These are phyloP conservation scores for Phoenix dactylifera DNA, from an alignment of 176 grass and related monocot species.

Conservation along the genomic window DNA sequence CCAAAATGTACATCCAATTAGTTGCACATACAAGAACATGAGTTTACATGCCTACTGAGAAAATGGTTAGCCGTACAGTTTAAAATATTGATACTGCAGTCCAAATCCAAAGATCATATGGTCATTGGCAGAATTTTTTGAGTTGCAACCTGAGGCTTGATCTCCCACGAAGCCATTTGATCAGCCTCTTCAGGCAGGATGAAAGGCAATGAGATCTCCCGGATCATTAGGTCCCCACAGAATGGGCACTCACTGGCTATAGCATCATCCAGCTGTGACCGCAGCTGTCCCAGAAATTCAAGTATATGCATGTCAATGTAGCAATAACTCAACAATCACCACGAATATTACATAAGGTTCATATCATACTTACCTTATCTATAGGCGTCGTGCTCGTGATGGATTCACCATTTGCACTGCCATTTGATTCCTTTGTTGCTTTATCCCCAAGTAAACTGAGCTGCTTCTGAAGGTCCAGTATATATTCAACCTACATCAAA, in stretches of 20 bases:
- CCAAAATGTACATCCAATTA: too few relatives aligned
- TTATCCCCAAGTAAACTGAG: constrained; percentile 68
- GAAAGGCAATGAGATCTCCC: constrained; percentile 75
- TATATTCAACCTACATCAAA: constrained; percentile 52
- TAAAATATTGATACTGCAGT: too few relatives aligned
- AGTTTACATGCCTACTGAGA: too few relatives aligned
- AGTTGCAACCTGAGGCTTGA: constrained; percentile 44
- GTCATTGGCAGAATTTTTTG: constrained; percentile 88
- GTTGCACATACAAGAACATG: too few relatives aligned
- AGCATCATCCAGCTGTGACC: constrained; percentile 78
- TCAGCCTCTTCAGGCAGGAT: constrained; percentile 51
- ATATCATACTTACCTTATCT: constrained; percentile 54
- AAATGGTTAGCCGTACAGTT: too few relatives aligned
- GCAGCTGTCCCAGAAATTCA: constrained; percentile 39
- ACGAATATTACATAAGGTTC: neutral
- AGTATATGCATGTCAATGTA: neutral
- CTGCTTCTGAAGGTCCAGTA: constrained; percentile 81
- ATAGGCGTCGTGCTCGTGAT: constrained; percentile 31
- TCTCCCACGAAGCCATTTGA: constrained; percentile 79
- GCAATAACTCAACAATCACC: too few relatives aligned
- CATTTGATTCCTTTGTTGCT: constrained; percentile 37
- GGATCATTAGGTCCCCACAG: constrained; percentile 95
- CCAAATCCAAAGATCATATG: constrained; percentile 12
- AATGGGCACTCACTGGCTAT: constrained; percentile 89
- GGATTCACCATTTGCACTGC: constrained; percentile 37